Evolutionary conservation across 2,329 filamentous ascomycete genomes (phyloP), one percentile per base, ranked within the genome.

Genomic region (Nothopassalora personata): DNA sequence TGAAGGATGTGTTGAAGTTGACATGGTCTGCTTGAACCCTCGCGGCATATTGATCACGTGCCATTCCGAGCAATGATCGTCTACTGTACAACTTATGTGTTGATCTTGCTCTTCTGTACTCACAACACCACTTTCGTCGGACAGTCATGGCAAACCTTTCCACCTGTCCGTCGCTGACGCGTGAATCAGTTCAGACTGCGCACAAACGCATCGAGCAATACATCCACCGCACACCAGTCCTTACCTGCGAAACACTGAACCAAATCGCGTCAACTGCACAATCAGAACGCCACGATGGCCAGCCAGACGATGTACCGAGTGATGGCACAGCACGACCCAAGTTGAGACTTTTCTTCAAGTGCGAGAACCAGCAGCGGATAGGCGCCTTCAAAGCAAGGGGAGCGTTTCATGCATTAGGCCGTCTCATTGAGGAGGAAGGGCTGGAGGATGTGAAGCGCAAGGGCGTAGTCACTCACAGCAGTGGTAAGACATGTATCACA

Each of bases 331-430:
- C 88, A 0, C 77, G 72, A 4, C 91, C 91, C 0, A 83, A 77
- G 53, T 77, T 96, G 43, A 80, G 85, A 11, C 80, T 97, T 54
- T 94, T 90, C 79, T 96, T 97, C 83, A 97, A 97, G 78, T 95
- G 91, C 74, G 93, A 97, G 79, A 97, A 97, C 74, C 79, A 90
- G 59, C 94, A 97, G 78, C 85, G 86, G 57, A 86, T 95, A 56
- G 94, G 93, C 54, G 93, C 93, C 0, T 97, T 97, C 80, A 97
- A 97, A 77, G 88, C 86, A 15, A 81, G 93, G 6, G 94, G 93
- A 5, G 93, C 92, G 0, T 97, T 96, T 67, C 90, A 97, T 74
- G 91, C 92, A 0, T 72, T 96, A 39, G 81, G 86, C 68, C 76
- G 88, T 58, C 75, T 96, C 70, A 85, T 87, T 70, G 79, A 86